These are phyloP conservation scores for Crotalaria pallida DNA, from an alignment of 306 rosid genomes.

Conservation along the genomic window DNA sequence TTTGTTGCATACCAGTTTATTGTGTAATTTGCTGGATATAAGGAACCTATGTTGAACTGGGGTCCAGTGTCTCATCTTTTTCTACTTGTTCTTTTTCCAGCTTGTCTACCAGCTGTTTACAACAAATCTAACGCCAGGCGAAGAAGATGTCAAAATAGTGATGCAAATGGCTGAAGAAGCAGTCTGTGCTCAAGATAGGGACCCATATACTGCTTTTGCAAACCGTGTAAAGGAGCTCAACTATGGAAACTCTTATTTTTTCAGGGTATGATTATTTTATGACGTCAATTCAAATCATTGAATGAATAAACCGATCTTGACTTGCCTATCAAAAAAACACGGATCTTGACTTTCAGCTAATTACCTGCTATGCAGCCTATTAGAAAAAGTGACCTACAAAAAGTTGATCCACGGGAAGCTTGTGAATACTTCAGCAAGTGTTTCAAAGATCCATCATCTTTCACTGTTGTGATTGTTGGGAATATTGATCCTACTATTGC, in stretches of 20 bases:
- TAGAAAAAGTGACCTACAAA: slow-evolving; percentile 65
- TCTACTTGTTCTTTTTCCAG: slow-evolving; percentile 35
- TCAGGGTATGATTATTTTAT: slow-evolving; percentile 55
- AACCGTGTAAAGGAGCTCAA: slow-evolving; percentile 98
- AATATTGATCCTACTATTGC: slow-evolving; percentile 77
- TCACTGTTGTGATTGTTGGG: slow-evolving; percentile 84
- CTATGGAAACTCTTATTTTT: slow-evolving; percentile 93
- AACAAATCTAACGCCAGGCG: slow-evolving; percentile 67
- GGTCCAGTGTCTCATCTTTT: slow-evolving; percentile 6
- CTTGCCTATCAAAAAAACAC: slow-evolving; percentile 62
- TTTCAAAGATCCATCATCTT: slow-evolving; percentile 90
- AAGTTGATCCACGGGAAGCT: slow-evolving; percentile 84
- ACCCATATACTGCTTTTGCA: slow-evolving; percentile 85
- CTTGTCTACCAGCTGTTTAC: slow-evolving; percentile 93
- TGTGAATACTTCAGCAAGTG: slow-evolving; percentile 92
- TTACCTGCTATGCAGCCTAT: slow-evolving; percentile 59
- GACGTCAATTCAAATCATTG: slow-evolving; percentile 17
- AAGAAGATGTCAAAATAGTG: slow-evolving; percentile 86
- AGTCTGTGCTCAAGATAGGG: slow-evolving; percentile 92
- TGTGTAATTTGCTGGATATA: background rate
- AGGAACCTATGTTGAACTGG: background rate
- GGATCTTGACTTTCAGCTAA: slow-evolving; percentile 29
- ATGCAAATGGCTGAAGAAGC: slow-evolving; percentile 99
- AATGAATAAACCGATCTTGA: slow-evolving; percentile 17
- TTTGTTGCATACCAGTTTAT: slow-evolving; percentile 5